Evolutionary conservation across 2,329 filamentous ascomycete genomes (phyloP).

Genomic region (Davidsoniella virescens): DNA sequence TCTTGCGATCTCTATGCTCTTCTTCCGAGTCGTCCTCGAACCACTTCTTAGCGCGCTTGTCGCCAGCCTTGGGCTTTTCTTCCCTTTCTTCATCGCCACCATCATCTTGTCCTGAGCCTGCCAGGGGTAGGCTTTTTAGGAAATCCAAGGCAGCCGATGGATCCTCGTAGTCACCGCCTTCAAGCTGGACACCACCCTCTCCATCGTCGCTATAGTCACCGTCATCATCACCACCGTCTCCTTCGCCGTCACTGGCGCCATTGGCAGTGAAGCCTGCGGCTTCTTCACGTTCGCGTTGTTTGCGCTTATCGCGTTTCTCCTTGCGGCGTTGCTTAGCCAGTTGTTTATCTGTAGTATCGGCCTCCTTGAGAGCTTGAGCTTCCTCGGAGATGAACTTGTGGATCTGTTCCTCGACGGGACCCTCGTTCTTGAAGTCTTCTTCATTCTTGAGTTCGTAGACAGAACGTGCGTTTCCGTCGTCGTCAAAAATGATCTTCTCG

Average conservation of each 20-base stretch:
- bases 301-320: conserved; percentile 60
- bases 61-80: conserved; percentile 1
- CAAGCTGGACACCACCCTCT: conserved; percentile 18
- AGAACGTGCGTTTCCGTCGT: conserved; percentile 71
- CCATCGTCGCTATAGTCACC: background rate
- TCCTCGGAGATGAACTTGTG: conserved; percentile 65
- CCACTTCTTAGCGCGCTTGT: conserved; percentile 64
- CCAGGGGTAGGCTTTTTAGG: conserved; percentile 39
- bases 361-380: conserved; percentile 50
- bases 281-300: conserved; percentile 41
- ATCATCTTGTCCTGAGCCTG: conserved; percentile 21
- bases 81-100: conserved; percentile 22
- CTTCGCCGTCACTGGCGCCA: conserved; percentile 16
- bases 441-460: conserved; percentile 82
- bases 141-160: conserved; percentile 40
- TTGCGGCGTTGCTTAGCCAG: conserved; percentile 60
- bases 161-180: conserved; percentile 25
- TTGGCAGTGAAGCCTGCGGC: conserved; percentile 18
- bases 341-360: conserved; percentile 71
- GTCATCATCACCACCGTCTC: conserved; percentile 5
- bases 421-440: conserved; percentile 58
- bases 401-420: conserved; percentile 60
- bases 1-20: conserved; percentile 17
- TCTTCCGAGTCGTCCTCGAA: conserved; percentile 44
- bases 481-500: conserved; percentile 77